phyloP scores from a whole-genome alignment of 192 early-diverging fungal species.

The Coemansia sp. region DNA sequence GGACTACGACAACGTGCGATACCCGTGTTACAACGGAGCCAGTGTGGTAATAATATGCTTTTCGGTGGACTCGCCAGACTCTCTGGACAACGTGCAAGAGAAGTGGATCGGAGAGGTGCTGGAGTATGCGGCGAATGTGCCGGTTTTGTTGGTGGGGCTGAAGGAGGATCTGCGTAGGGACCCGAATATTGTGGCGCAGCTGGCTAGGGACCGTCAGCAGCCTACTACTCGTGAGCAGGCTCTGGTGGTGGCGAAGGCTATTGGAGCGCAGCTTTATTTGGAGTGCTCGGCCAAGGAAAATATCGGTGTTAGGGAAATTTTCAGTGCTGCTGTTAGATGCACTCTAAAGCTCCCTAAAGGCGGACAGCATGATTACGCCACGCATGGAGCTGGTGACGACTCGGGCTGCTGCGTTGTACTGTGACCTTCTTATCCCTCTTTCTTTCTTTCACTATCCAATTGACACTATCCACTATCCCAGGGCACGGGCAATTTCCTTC shows the following conservation, averaged over 20 bases:
- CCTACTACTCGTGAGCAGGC: slow-evolving; percentile 60
- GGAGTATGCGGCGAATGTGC: slow-evolving; percentile 35
- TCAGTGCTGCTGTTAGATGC: slow-evolving; percentile 64
- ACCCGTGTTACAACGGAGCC: slow-evolving; percentile 88
- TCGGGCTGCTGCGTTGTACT: slow-evolving; percentile 34
- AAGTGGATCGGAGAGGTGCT: slow-evolving; percentile 47
- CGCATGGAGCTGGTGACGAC: slow-evolving; percentile 10
- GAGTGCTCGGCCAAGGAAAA: slow-evolving; percentile 87
- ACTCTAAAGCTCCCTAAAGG: slow-evolving; percentile 21
- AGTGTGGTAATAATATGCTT: slow-evolving; percentile 93
- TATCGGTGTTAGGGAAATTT: slow-evolving; percentile 81
- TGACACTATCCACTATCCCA: neutral
- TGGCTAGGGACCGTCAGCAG: slow-evolving; percentile 40
- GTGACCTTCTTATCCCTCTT: neutral
- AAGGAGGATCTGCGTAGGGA: slow-evolving; percentile 54
- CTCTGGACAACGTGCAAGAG: slow-evolving; percentile 73
- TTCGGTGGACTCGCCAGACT: slow-evolving; percentile 81
- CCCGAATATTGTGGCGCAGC: slow-evolving; percentile 30
- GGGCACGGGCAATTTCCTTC: too few species aligned
- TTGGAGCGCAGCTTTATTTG: slow-evolving; percentile 85
- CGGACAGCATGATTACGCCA: slow-evolving; percentile 7
- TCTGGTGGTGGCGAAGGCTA: slow-evolving; percentile 70
- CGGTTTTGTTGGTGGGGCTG: slow-evolving; percentile 38
- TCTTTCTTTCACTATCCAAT: neutral
- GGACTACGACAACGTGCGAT: slow-evolving; percentile 92